These are phyloP conservation scores for Blastomyces gilchristii DNA, from an alignment of 2,329 filamentous ascomycete species.

Conservation along the genomic window DNA sequence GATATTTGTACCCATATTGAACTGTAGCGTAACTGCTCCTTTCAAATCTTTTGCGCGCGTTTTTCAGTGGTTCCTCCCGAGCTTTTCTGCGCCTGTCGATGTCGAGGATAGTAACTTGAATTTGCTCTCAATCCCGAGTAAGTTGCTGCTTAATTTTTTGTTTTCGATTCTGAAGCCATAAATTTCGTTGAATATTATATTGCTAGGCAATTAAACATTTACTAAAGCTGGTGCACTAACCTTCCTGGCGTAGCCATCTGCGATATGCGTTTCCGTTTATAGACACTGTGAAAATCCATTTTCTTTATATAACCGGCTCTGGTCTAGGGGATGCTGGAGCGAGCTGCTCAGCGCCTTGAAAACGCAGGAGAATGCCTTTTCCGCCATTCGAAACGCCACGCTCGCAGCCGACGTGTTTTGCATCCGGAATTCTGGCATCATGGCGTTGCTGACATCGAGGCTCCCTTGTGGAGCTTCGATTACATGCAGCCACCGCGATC, in stretches of 20 bases:
- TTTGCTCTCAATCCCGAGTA: neutral
- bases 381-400: constrained; percentile 30
- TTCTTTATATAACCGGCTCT: constrained; percentile 6
- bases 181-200: neutral
- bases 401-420: constrained; percentile 29
- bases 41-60: neutral
- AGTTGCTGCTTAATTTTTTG: neutral
- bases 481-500: constrained; percentile 20
- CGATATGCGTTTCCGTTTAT: constrained; percentile 19
- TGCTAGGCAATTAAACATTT: neutral
- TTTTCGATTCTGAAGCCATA: neutral
- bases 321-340: constrained; percentile 42
- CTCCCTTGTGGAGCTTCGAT: constrained; percentile 27
- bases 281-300: constrained; percentile 20
- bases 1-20: neutral
- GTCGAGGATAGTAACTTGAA: neutral
- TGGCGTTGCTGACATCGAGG: constrained; percentile 22
- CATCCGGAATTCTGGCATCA: constrained; percentile 30
- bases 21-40: neutral
- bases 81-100: neutral
- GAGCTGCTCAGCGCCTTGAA: constrained; percentile 41
- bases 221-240: neutral
- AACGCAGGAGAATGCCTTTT: constrained; percentile 39
- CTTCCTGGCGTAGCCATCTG: neutral
- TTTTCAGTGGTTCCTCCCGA: neutral